Conservation (phyloP, 371 early-diverging fungal species). For the Conidiobolus incongruus region DNA sequence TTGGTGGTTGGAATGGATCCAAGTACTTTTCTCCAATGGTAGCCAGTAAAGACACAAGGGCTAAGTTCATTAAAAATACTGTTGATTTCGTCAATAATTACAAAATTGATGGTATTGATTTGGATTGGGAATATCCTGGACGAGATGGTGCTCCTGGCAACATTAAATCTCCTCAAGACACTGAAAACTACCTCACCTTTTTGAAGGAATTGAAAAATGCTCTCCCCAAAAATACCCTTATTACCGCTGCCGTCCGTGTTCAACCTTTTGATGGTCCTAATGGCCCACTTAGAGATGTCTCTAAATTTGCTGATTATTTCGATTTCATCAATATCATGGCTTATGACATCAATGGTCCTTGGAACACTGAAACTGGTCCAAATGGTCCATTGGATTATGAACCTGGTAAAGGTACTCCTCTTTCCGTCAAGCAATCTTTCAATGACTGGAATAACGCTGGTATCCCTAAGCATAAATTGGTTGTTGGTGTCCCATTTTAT, state of each 20-base stretch:
- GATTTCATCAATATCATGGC: slow-evolving; percentile 30
- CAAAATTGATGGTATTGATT: slow-evolving; percentile 23
- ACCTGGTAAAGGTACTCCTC: slow-evolving; percentile 18
- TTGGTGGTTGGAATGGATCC: too few relatives aligned
- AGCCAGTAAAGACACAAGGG: slow-evolving; percentile 12
- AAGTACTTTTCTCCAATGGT: slow-evolving; percentile 30
- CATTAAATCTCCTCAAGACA: slow-evolving; percentile 17
- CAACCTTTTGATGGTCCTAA: slow-evolving; percentile 29
- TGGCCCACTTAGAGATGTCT: slow-evolving; percentile 28
- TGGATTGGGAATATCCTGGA: slow-evolving; percentile 62
- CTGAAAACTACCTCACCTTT: slow-evolving; percentile 28
- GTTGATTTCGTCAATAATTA: slow-evolving; percentile 10
- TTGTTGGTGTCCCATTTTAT: slow-evolving; percentile 30
- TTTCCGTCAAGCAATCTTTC: slow-evolving; percentile 13
- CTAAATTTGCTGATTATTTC: slow-evolving; percentile 25
- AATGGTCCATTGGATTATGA: slow-evolving; percentile 6
- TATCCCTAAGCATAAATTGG: slow-evolving; percentile 25
- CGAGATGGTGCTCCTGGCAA: slow-evolving; percentile 42
- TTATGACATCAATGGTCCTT: too few relatives aligned
- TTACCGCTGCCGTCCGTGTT: slow-evolving; percentile 47
- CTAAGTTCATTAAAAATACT: slow-evolving; percentile 19
- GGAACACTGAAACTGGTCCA: slow-evolving; percentile 26
- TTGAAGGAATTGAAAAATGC: slow-evolving; percentile 35
- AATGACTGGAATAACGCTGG: slow-evolving; percentile 25
- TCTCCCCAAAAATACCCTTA: slow-evolving; percentile 23